Base-by-base conservation (phyloP, 2,329 filamentous ascomycete genomes). In the Colletotrichum kahawae region DNA sequence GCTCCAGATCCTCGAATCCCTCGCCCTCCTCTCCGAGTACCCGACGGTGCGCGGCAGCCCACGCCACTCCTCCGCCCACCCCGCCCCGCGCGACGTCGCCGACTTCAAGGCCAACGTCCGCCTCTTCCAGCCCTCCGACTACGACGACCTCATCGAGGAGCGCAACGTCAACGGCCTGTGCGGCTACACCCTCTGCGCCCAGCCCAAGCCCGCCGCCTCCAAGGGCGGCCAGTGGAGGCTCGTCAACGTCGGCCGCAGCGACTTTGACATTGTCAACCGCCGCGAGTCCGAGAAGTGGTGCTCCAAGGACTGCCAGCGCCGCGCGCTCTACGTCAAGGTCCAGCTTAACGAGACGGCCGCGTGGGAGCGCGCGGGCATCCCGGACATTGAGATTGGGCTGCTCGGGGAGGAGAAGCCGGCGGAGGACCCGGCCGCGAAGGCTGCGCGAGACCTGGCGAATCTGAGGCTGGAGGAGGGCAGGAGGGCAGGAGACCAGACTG, bases 231-330 rank as follows among this genome's bases (percentile, higher is more conserved):
- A 92, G 77, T 96, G 92, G 86, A 93, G 94, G 80, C 88, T 97
- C 34, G 85, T 93, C 27, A 84, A 86, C 73, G 85, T 81, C 76
- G 87, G 82, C 83, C 86, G 83, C 14, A 89, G 88, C 70, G 89
- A 91, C 70, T 91, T 92, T 70, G 89, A 89, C 77, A 93, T 98
- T 63, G 92, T 97, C 31, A 90, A 91, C 74, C 91, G 90, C 68
- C 91, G 92, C 78, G 92, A 95, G 80, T 84, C 96, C 18, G 95
- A 97, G 85, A 94, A 93, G 84, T 99, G 95, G 95, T 99, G 97
- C 84, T 95, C 93, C 1, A 89, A 93, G 70, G 89, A 88, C 51
- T 99, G 97, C 85, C 94, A 94, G 3, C 91, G 92, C 77, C 90
- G 95, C 64, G 95, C 95, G 4, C 88, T 98, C 78, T 98, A 95